Percentiles rank a stretch among this genome's conserved stretches.
phyloP scores from a whole-genome alignment of 108 stramenopile genomes.

The Skeletonema marinoi region DNA sequence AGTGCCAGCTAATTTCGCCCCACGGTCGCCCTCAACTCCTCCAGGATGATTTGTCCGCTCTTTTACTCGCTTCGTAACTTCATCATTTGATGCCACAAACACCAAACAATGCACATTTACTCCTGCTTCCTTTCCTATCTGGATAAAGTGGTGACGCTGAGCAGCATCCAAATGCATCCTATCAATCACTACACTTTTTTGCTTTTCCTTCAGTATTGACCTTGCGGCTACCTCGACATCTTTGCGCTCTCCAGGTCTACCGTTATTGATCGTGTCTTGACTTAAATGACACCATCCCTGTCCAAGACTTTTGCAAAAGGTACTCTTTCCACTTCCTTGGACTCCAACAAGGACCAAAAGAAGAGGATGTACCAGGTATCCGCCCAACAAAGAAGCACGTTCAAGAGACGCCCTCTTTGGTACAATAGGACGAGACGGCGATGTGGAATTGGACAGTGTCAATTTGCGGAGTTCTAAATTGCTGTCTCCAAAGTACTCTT shows the following conservation, averaged over 20 bases:
- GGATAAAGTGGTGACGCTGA: slow-evolving; percentile 61
- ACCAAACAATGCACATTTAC: slow-evolving; percentile 67
- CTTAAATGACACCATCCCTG: slow-evolving; percentile 63
- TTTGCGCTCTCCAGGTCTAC: slow-evolving; percentile 75
- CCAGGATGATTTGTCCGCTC: slow-evolving; percentile 77
- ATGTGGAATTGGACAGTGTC: slow-evolving; percentile 4
- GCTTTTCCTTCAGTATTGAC: slow-evolving; percentile 32
- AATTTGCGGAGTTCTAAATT: slow-evolving; percentile 42
- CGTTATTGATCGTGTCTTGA: slow-evolving; percentile 85
- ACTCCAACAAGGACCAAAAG: slow-evolving; percentile 68
- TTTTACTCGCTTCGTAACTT: slow-evolving; percentile 60
- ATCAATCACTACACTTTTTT: slow-evolving; percentile 72
- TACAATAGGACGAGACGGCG: slow-evolving; percentile 6
- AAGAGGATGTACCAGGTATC: slow-evolving; percentile 56
- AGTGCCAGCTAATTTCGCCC: slow-evolving; percentile 53
- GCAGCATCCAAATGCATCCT: slow-evolving; percentile 76
- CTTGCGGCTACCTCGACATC: slow-evolving; percentile 60
- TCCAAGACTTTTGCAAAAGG: slow-evolving; percentile 55
- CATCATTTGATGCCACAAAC: slow-evolving; percentile 53
- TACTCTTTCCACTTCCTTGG: slow-evolving; percentile 80
- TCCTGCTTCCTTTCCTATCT: slow-evolving; percentile 38
- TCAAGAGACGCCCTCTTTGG: slow-evolving; percentile 43
- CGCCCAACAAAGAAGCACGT: slow-evolving; percentile 64
- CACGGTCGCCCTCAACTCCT: slow-evolving; percentile 67
- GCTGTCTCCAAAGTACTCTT: slow-evolving; percentile 70